phyloP scores from a whole-genome alignment of 202 grass and related monocot genomes.

The Digitaria exilis region DNA sequence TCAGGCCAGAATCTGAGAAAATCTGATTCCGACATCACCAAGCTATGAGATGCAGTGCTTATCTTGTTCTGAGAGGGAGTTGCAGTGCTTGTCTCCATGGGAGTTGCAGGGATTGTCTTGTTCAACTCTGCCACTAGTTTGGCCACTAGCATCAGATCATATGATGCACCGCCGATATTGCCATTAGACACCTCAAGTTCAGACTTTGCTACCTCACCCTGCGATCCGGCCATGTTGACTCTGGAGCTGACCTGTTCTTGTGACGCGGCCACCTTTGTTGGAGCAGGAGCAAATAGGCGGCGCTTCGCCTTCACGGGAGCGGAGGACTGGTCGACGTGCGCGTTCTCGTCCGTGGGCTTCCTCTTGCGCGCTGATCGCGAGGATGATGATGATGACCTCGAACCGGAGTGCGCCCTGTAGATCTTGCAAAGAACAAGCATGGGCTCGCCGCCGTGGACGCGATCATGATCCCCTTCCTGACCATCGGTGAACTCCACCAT shows the following conservation, averaged over 20 bases:
- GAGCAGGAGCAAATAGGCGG: not conserved
- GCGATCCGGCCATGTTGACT: not conserved
- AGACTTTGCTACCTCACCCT: not conserved
- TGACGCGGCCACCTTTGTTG: not conserved
- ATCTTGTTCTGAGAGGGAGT: not conserved
- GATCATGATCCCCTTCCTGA: too few relatives aligned
- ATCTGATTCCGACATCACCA: not conserved
- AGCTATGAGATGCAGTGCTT: not conserved
- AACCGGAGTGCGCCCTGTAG: not conserved
- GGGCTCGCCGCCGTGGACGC: not conserved
- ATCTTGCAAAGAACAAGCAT: conserved; percentile 16
- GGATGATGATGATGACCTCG: too few relatives aligned
- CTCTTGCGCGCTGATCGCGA: not conserved
- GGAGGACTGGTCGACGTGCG: not conserved
- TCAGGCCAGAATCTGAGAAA: not conserved
- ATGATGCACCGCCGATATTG: not conserved
- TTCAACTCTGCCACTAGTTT: not conserved
- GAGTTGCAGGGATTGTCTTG: not conserved
- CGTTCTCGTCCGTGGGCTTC: not conserved
- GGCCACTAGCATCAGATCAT: not conserved
- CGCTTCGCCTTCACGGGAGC: conserved; percentile 10
- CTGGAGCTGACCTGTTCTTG: not conserved
- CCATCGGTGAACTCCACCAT: not conserved
- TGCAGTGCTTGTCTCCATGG: not conserved
- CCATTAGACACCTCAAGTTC: not conserved